Evolutionary conservation across 495 filamentous ascomycete species (phyloP), one percentile per base, ranked within the genome.

Genomic region (Lentithecium fluviatile): DNA sequence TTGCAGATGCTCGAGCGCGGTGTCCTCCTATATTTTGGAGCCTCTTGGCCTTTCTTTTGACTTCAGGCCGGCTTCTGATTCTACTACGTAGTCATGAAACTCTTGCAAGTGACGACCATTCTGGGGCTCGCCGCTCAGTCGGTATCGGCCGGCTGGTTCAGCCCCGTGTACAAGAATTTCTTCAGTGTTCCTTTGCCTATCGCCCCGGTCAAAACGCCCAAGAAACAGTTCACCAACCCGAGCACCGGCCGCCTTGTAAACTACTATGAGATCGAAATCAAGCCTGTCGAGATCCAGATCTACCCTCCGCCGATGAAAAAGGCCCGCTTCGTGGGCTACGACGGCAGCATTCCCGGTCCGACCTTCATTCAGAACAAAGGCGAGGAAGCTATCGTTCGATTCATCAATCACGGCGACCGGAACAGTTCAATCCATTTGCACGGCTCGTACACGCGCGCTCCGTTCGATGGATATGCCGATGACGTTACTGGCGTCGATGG

Each of bases 381-480:
- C 6, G 67, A 70, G 0, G 77, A 79, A 64, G 73, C 74, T 0
- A 76, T 82, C 2, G 74, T 82, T 3, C 72, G 80, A 19, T 76
- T 81, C 48, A 58, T 80, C 60, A 82, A 82, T 69, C 74, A 76
- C 20, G n/a, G 21, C 7, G 45, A 17, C 21, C 45, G 45, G 11
- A 11, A 7, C 7, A 19, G n/a, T 47, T 47, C 45, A 19, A 47
- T 47, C 11, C 45, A 47, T 47, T 17, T 47, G 7, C 45, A 47
- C 45, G 45, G 45, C 7, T 47, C 45, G n/a, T 17, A 17, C n/a
- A 19, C 45, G 8, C n/a, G 64, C 38, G 58, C 69, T 7, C 54
- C 52, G 8, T 69, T 74, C 52, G 80, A 82, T 63, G 80, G 80
- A 0, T 83, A 79, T 81, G 80, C 80, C 15, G 75, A 79, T 47